Conservation (phyloP, 371 early-diverging fungal genomes). For the Enteropsectra breve region DNA sequence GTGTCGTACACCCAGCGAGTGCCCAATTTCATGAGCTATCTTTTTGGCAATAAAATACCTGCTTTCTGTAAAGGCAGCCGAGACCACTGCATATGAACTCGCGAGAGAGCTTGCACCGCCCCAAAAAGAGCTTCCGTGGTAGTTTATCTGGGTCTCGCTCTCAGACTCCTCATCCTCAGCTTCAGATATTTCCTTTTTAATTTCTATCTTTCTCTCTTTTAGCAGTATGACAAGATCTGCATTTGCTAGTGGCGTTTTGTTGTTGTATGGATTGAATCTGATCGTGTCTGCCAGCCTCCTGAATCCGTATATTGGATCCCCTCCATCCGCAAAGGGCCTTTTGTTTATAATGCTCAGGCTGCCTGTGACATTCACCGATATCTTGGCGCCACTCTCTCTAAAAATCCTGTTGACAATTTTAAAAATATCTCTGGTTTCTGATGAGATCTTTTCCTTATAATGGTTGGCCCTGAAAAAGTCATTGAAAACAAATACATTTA, state of each 20-base stretch:
- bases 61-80: neutral
- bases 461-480: neutral
- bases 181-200: neutral
- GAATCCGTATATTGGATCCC: neutral
- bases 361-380: neutral
- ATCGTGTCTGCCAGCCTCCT: neutral
- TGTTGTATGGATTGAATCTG: neutral
- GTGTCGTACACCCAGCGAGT: neutral
- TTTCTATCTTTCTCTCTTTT: too few species aligned
- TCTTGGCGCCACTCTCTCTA: neutral
- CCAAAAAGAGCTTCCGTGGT: neutral
- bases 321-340: too few species aligned
- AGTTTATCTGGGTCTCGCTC: too few species aligned
- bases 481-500: neutral
- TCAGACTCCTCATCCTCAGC: neutral
- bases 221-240: neutral
- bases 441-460: neutral
- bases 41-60: slow-evolving; percentile 1
- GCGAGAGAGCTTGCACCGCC: neutral
- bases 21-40: neutral
- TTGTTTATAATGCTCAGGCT: neutral
- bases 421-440: neutral
- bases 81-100: neutral
- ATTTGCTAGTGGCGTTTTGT: neutral
- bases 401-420: neutral